Percentiles rank a stretch among this genome's conserved stretches.
phyloP scores from a whole-genome alignment of 139 green algal species.

The Spirogloea muscicola region DNA sequence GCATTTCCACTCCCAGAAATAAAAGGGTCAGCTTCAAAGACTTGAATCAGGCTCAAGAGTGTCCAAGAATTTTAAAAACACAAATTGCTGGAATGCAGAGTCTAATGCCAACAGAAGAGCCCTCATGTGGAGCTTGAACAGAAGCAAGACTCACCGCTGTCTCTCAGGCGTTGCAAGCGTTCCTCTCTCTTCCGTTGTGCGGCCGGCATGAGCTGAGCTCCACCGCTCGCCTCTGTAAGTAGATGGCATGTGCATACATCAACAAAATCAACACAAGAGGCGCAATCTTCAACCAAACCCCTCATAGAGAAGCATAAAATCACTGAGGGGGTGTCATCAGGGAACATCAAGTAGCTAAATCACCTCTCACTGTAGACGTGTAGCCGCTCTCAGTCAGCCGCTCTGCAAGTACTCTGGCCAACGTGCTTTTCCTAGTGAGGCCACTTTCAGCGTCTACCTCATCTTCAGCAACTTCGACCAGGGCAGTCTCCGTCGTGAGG shows the following conservation, averaged over 20 bases:
- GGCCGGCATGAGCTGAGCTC: background rate
- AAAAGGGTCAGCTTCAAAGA: background rate
- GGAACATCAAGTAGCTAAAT: too few species aligned
- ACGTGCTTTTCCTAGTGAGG: background rate
- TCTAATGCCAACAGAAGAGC: background rate
- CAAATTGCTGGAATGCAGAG: background rate
- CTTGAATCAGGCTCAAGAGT: background rate
- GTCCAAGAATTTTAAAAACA: background rate
- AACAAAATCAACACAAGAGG: too few species aligned
- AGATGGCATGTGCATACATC: too few species aligned
- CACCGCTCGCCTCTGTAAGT: background rate
- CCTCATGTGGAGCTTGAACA: background rate
- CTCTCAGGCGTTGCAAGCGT: conserved; percentile 41
- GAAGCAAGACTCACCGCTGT: conserved; percentile 24
- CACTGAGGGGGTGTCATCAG: too few species aligned
- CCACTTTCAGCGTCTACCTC: background rate
- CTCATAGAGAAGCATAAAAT: too few species aligned
- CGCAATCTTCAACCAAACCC: too few species aligned
- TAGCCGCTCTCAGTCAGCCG: conserved; percentile 37
- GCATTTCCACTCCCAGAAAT: too few species aligned
- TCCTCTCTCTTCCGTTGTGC: conserved; percentile 28
- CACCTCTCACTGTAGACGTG: conserved; percentile 39
- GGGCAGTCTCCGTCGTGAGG: conserved; percentile 37
- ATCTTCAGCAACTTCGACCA: conserved; percentile 6
- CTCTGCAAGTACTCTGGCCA: conserved; percentile 17